These are phyloP conservation scores for Apostasia shenzhenica DNA, from an alignment of 106 monocot genomes.

Conservation along the genomic window DNA sequence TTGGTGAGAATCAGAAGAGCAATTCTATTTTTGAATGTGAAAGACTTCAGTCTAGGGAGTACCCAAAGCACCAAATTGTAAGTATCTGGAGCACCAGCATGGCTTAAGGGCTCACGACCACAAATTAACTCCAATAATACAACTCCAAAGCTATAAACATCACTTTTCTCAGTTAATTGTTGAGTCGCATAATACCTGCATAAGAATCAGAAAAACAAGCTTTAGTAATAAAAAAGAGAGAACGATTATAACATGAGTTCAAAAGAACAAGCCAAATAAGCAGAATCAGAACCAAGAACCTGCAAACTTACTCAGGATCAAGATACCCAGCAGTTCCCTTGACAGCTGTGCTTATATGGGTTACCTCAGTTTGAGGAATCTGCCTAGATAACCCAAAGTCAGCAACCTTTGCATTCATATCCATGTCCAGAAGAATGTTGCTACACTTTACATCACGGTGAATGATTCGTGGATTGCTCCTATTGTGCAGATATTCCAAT, in stretches of 20 bases:
- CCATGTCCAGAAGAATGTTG: conserved; percentile 40
- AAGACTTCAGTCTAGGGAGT: conserved; percentile 4
- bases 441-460: conserved; percentile 41
- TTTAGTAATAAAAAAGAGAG: not conserved
- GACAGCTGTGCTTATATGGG: conserved; percentile 36
- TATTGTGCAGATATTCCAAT: conserved; percentile 32
- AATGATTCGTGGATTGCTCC: conserved; percentile 34
- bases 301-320: conserved; percentile 28
- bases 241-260: not conserved
- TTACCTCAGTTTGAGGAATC: conserved; percentile 17
- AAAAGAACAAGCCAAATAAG: not conserved
- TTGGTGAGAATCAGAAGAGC: too few species aligned
- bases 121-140: conserved; percentile 52
- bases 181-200: conserved; percentile 37
- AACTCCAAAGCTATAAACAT: conserved; percentile 55
- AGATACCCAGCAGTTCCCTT: conserved; percentile 44
- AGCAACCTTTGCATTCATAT: conserved; percentile 37
- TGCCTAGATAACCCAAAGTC: conserved; percentile 38
- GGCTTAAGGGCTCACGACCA: conserved; percentile 45
- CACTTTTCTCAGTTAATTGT: conserved; percentile 54
- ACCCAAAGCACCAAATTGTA: conserved; percentile 55
- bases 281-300: not conserved
- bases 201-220: not conserved
- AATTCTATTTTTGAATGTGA: too few species aligned
- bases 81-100: conserved; percentile 44